Evolutionary conservation across 2,329 filamentous ascomycete genomes (phyloP).

Genomic region (Colletotrichum gigasporum): DNA sequence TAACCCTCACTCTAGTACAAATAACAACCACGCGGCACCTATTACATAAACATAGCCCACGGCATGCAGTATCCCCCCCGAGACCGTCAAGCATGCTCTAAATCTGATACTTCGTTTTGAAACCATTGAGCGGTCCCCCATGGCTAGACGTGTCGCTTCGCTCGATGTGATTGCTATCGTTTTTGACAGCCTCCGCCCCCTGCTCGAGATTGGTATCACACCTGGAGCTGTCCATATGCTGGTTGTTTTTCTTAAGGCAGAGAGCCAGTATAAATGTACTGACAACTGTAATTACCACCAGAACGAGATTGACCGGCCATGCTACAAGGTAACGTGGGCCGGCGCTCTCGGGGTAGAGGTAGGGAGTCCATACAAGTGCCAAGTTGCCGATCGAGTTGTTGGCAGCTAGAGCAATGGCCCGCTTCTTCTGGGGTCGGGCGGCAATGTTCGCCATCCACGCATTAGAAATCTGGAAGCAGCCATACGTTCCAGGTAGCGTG

Average conservation of each 20-base stretch:
- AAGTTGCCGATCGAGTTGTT: constrained; percentile 39
- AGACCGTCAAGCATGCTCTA: no score
- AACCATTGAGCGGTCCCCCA: no score
- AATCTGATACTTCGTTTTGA: constrained; percentile 31
- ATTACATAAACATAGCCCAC: no score
- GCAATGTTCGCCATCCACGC: constrained; percentile 41
- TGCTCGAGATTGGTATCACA: no score
- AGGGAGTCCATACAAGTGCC: constrained; percentile 39
- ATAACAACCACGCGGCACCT: no score
- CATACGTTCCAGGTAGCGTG: constrained; percentile 35
- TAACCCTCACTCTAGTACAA: no score
- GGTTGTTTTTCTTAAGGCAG: constrained; percentile 32
- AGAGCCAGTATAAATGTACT: constrained; percentile 34
- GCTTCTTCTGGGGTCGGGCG: constrained; percentile 37
- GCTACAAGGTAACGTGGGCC: constrained; percentile 37
- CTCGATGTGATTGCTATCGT: no score
- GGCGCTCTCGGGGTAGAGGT: constrained; percentile 35
- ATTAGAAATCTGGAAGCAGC: constrained; percentile 37
- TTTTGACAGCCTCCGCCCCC: no score
- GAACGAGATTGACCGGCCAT: constrained; percentile 33
- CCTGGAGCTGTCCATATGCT: no score
- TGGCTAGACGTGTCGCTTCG: no score
- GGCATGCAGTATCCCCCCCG: no score
- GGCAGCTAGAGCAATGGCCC: constrained; percentile 37
- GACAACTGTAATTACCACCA: constrained; percentile 35